These are phyloP conservation scores for Amauroascus verrucosus DNA, from an alignment of 2,329 filamentous ascomycete genomes.

Conservation along the genomic window DNA sequence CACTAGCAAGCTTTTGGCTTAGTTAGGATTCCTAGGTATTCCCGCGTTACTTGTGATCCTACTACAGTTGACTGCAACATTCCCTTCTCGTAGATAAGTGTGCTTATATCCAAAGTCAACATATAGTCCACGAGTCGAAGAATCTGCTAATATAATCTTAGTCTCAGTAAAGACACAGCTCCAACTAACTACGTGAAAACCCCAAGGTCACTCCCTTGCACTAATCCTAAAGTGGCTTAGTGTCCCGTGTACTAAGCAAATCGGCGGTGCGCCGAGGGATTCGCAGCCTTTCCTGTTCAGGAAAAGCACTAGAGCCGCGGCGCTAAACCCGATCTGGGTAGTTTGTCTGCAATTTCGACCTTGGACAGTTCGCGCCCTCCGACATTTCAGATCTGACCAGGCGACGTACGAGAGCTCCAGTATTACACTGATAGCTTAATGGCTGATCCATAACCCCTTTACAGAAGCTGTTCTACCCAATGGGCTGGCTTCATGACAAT, in stretches of 20 bases:
- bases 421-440: neutral
- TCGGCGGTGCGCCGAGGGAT: neutral
- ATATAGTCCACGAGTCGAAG: too few relatives aligned
- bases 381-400: too few relatives aligned
- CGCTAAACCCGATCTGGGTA: neutral
- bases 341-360: neutral
- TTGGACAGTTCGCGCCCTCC: neutral
- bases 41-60: too few relatives aligned
- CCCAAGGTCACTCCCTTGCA: too few relatives aligned
- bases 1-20: neutral
- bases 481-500: conserved; percentile 5
- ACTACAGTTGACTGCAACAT: too few relatives aligned
- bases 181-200: too few relatives aligned
- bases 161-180: too few relatives aligned
- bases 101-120: too few relatives aligned
- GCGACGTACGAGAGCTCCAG: too few relatives aligned
- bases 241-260: neutral
- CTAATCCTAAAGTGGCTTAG: neutral
- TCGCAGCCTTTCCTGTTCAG: neutral
- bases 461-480: neutral
- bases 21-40: too few relatives aligned
- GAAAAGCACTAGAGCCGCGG: neutral
- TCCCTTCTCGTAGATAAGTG: too few relatives aligned
- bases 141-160: too few relatives aligned
- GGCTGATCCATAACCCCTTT: neutral